Evolutionary conservation across 192 early-diverging fungal genomes (phyloP).

Genomic region (Coemansia umbellata): DNA sequence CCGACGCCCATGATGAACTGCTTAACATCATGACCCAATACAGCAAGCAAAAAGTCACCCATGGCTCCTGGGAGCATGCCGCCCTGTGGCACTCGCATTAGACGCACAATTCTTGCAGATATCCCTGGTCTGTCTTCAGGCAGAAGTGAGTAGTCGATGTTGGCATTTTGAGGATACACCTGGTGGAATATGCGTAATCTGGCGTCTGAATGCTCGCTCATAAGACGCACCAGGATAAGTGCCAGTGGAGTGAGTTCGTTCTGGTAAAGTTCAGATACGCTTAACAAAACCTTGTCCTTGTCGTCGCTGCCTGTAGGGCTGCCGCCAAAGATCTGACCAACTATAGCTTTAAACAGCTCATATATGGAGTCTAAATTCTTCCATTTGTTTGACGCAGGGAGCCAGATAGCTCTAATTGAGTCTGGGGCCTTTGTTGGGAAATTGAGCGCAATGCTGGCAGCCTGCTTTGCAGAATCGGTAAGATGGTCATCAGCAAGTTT

Average conservation of each 20-base stretch:
- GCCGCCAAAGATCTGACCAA: conserved; percentile 1
- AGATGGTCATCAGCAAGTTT: conserved; percentile 14
- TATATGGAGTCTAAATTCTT: conserved; percentile 10
- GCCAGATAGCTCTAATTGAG: conserved; percentile 15
- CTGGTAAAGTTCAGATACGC: not conserved
- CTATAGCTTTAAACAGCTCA: conserved; percentile 4
- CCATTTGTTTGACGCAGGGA: conserved; percentile 13
- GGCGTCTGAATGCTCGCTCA: conserved; percentile 19
- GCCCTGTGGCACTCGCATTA: conserved; percentile 31
- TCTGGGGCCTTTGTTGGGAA: conserved; percentile 22
- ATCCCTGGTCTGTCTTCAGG: conserved; percentile 34
- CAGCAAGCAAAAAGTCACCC: conserved; percentile 37
- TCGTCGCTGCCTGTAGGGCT: not conserved
- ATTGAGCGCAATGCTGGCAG: conserved; percentile 29
- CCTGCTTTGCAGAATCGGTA: conserved; percentile 26
- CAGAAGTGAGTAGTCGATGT: conserved; percentile 20
- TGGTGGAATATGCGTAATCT: conserved; percentile 21
- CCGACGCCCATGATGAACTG: conserved; percentile 62
- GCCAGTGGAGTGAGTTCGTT: conserved; percentile 29
- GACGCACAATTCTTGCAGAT: conserved; percentile 26
- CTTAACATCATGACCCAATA: conserved; percentile 37
- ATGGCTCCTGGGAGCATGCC: conserved; percentile 33
- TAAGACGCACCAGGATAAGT: conserved; percentile 34
- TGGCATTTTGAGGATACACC: conserved; percentile 13
- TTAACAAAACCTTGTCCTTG: not conserved